Evolutionary conservation across 306 rosid species (phyloP).

Genomic region (Vachellia collinsii): DNA sequence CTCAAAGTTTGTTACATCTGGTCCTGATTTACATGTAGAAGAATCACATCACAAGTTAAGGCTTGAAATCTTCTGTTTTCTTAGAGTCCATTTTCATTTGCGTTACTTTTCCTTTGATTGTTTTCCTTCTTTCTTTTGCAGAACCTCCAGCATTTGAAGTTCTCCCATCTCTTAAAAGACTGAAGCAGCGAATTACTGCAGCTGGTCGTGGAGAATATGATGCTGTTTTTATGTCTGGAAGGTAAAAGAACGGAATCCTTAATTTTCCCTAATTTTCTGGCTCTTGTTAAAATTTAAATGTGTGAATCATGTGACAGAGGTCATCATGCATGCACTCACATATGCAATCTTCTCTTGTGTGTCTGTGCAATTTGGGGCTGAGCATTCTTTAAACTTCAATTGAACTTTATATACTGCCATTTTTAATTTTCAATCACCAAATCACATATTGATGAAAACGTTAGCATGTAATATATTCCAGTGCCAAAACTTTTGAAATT

Average conservation of each 20-base stretch:
- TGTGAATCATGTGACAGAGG: slow-evolving; percentile 15
- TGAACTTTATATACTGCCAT: slow-evolving; percentile 8
- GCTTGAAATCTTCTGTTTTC: slow-evolving; percentile 10
- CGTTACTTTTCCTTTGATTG: slow-evolving; percentile 5
- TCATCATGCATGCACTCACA: background rate
- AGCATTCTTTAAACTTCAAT: background rate
- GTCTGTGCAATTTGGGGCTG: slow-evolving; percentile 7
- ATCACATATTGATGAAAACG: background rate
- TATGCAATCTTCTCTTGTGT: background rate
- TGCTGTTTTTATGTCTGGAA: slow-evolving; percentile 98
- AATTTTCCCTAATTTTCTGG: slow-evolving; percentile 27
- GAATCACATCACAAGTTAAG: slow-evolving; percentile 12
- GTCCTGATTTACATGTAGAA: slow-evolving; percentile 27
- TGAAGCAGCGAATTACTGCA: slow-evolving; percentile 80
- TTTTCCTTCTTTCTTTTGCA: slow-evolving; percentile 39
- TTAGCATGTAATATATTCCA: background rate
- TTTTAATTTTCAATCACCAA: slow-evolving; percentile 15
- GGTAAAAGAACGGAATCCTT: slow-evolving; percentile 49
- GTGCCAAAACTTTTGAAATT: background rate
- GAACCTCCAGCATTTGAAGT: slow-evolving; percentile 96
- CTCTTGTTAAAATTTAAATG: slow-evolving; percentile 14
- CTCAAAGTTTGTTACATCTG: slow-evolving; percentile 15
- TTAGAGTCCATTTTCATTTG: slow-evolving; percentile 21
- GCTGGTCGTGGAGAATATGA: slow-evolving; percentile 86
- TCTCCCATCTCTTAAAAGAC: slow-evolving; percentile 87